Percentiles rank a stretch among this genome's conserved stretches.
These are phyloP conservation scores for Phytophthora europaea DNA, from an alignment of 352 stramenopile species.

Conservation along the genomic window DNA sequence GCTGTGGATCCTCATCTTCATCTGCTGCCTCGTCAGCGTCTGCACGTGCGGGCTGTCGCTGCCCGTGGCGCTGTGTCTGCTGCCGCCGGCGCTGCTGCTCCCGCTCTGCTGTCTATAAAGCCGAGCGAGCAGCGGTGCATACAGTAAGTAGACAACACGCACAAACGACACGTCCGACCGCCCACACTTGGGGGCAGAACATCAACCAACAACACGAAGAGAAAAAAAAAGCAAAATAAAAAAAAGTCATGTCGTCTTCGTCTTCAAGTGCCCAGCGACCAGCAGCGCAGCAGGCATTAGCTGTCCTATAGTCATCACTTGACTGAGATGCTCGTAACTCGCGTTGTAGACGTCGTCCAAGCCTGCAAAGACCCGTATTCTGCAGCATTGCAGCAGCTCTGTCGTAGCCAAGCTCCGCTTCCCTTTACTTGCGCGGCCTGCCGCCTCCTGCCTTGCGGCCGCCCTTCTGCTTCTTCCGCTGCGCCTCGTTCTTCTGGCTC, in stretches of 20 bases:
- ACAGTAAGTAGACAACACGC: neutral
- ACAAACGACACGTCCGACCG: neutral
- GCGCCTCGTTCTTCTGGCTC: slow-evolving; percentile 75
- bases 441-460: slow-evolving; percentile 29
- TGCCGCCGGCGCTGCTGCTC: slow-evolving; percentile 70
- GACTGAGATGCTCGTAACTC: neutral
- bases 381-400: neutral
- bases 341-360: neutral
- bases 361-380: neutral
- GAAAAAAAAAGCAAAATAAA: slow-evolving; percentile 20
- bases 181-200: neutral
- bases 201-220: neutral
- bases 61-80: slow-evolving; percentile 59
- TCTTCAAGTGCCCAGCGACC: slow-evolving; percentile 16
- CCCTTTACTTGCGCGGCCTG: slow-evolving; percentile 49
- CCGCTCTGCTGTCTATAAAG: slow-evolving; percentile 76
- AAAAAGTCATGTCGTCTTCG: slow-evolving; percentile 24
- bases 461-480: slow-evolving; percentile 59
- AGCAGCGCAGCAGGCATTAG: neutral
- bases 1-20: slow-evolving; percentile 83
- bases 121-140: no score
- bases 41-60: slow-evolving; percentile 81
- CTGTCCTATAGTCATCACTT: no score
- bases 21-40: slow-evolving; percentile 74
- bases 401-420: neutral